These are phyloP conservation scores for Lyophyllum decastes DNA, from an alignment of 768 basidiomycete species.

Conservation along the genomic window DNA sequence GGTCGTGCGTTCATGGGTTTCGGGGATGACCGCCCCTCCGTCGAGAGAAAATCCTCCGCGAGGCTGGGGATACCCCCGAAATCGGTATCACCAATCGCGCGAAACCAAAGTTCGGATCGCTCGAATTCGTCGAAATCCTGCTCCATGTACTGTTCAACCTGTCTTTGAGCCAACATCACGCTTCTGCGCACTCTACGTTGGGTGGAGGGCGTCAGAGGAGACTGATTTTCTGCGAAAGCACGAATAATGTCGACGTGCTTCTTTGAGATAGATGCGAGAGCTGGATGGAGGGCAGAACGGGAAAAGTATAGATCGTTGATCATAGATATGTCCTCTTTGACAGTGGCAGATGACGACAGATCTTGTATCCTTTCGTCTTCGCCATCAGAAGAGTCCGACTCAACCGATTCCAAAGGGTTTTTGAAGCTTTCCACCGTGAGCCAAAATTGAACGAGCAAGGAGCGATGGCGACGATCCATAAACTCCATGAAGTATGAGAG, in stretches of 20 bases:
- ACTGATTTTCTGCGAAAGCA: constrained; percentile 57
- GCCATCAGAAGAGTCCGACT: constrained; percentile 68
- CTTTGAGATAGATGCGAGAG: constrained; percentile 63
- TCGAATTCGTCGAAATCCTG: constrained; percentile 91
- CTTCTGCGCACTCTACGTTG: constrained; percentile 69
- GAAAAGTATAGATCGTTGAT: constrained; percentile 89
- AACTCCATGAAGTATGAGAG: constrained; percentile 98
- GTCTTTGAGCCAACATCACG: constrained; percentile 81
- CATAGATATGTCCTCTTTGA: constrained; percentile 87
- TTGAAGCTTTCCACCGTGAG: constrained; percentile 97
- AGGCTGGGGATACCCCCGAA: constrained; percentile 23
- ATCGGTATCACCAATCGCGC: constrained; percentile 75
- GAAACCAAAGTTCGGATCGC: constrained; percentile 89
- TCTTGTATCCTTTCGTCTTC: constrained; percentile 58
- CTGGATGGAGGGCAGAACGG: constrained; percentile 53
- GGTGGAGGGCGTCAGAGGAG: constrained; percentile 39
- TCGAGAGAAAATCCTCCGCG: constrained; percentile 1
- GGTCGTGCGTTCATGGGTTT: background rate
- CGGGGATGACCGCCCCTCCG: background rate
- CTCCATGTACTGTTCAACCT: constrained; percentile 88
- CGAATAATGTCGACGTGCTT: constrained; percentile 74
- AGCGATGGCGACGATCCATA: constrained; percentile 88
- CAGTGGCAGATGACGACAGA: constrained; percentile 55
- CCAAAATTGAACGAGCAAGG: constrained; percentile 95
- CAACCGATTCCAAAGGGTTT: constrained; percentile 86